A percentile compares a stretch with the other conserved stretches of the same genome.
Evolutionary conservation across 2,329 filamentous ascomycete genomes (phyloP).

Genomic region (Ophiostoma angusticollis): DNA sequence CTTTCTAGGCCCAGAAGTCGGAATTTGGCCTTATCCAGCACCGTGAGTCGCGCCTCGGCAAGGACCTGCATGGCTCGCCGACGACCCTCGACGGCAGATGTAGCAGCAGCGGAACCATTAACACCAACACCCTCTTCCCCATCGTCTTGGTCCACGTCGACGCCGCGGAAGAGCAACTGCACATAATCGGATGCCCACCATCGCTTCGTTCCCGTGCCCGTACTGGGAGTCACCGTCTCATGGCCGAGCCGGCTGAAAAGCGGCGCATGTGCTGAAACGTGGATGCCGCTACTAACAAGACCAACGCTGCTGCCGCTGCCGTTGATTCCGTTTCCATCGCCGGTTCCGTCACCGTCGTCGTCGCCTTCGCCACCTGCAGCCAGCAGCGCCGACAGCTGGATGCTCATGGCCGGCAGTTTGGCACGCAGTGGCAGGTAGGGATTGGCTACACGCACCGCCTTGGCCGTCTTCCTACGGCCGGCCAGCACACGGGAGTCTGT

Average conservation of each 20-base stretch:
- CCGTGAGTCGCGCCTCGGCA: conserved; percentile 41
- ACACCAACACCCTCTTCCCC: conserved; percentile 18
- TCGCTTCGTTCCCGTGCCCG: conserved; percentile 8
- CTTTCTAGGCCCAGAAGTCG: conserved; percentile 39
- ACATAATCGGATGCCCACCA: conserved; percentile 49
- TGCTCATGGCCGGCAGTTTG: conserved; percentile 33
- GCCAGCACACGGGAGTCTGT: conserved; percentile 37
- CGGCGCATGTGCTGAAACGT: no score
- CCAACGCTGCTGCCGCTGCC: conserved; percentile 6
- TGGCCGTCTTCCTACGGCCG: conserved; percentile 29
- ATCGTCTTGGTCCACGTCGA: conserved; percentile 25
- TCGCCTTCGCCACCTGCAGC: neutral
- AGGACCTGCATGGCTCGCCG: conserved; percentile 24
- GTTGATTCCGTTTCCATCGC: conserved; percentile 11
- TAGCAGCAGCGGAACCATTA: conserved; percentile 5
- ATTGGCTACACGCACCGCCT: conserved; percentile 21
- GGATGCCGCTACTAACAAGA: no score
- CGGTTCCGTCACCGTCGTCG: no score
- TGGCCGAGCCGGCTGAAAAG: neutral
- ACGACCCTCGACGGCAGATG: neutral
- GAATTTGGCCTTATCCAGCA: conserved; percentile 41
- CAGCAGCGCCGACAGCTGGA: conserved; percentile 35
- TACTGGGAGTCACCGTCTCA: neutral
- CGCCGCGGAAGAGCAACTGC: conserved; percentile 41
- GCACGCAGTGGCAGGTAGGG: conserved; percentile 29